Percentiles rank a stretch among this genome's conserved stretches.
phyloP scores from a whole-genome alignment of 345 rosid species.

The Hevea brasiliensis region DNA sequence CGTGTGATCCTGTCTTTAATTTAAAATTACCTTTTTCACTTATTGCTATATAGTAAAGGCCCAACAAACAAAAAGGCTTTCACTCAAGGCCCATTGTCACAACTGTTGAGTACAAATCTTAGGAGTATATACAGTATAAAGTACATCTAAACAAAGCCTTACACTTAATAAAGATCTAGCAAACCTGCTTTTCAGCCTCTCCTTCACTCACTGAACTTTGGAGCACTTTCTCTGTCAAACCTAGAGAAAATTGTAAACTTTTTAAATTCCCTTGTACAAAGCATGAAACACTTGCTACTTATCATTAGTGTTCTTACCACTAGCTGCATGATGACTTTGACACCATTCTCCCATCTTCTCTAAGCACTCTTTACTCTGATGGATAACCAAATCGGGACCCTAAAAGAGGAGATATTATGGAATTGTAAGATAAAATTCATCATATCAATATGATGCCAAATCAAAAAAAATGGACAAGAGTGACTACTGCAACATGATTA shows the following conservation, averaged over 20 bases:
- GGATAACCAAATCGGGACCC: conserved; percentile 93
- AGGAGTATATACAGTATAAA: neutral
- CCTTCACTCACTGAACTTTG: conserved; percentile 61
- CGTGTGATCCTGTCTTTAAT: neutral
- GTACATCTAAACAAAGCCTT: conserved; percentile 4
- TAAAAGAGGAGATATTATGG: conserved; percentile 28
- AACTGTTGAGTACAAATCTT: neutral
- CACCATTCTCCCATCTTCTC: conserved; percentile 94
- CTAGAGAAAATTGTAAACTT: conserved; percentile 37
- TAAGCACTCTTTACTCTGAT: conserved; percentile 73
- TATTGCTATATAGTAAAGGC: neutral
- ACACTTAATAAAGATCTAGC: conserved; percentile 12
- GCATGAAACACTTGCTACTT: neutral
- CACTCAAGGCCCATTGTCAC: neutral
- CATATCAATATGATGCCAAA: neutral
- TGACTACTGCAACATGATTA: neutral
- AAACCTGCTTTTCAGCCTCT: conserved; percentile 87
- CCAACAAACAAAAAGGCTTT: neutral
- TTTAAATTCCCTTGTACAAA: conserved; percentile 13
- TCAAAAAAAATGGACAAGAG: neutral
- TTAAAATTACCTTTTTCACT: neutral
- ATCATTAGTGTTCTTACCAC: conserved; percentile 53
- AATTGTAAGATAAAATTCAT: conserved; percentile 6
- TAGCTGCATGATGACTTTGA: conserved; percentile 76
- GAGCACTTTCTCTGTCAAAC: conserved; percentile 78